These are phyloP conservation scores for Penicillium pulvis DNA, from an alignment of 495 filamentous ascomycete species.

Conservation along the genomic window DNA sequence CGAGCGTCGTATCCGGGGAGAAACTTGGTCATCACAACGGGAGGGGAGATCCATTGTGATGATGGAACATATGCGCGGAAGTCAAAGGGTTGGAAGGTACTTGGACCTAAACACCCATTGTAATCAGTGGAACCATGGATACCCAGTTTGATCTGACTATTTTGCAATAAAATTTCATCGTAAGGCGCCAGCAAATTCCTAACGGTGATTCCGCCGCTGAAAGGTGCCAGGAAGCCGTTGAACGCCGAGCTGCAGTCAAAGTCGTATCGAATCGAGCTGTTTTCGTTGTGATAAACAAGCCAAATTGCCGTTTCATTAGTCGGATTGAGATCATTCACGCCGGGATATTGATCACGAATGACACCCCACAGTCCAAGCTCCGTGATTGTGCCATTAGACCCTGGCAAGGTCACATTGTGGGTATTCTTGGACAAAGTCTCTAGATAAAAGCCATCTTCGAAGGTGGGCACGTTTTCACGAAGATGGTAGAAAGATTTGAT, in stretches of 20 bases:
- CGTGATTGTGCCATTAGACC: conserved; percentile 54
- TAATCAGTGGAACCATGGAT: conserved; percentile 42
- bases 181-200: conserved; percentile 66
- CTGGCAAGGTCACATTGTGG: conserved; percentile 47
- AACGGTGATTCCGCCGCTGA: conserved; percentile 53
- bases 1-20: conserved; percentile 63
- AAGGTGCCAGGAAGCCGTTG: conserved; percentile 59
- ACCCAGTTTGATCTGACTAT: conserved; percentile 36
- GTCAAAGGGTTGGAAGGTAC: conserved; percentile 58
- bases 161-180: conserved; percentile 52
- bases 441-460: conserved; percentile 65
- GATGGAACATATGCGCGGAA: conserved; percentile 66
- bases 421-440: conserved; percentile 59
- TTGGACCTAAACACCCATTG: conserved; percentile 57
- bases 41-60: conserved; percentile 44
- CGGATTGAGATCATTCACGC: conserved; percentile 50
- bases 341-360: conserved; percentile 47
- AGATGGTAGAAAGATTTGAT: conserved; percentile 67
- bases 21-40: conserved; percentile 70
- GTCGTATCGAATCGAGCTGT: conserved; percentile 53
- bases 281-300: conserved; percentile 66
- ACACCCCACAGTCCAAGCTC: conserved; percentile 70
- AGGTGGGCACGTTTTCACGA: conserved; percentile 56
- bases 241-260: conserved; percentile 57
- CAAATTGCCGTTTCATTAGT: conserved; percentile 58